Evolutionary conservation across 306 rosid genomes (phyloP), one percentile per base, ranked within the genome.

Genomic region (Cotoneaster glaucophyllus): DNA sequence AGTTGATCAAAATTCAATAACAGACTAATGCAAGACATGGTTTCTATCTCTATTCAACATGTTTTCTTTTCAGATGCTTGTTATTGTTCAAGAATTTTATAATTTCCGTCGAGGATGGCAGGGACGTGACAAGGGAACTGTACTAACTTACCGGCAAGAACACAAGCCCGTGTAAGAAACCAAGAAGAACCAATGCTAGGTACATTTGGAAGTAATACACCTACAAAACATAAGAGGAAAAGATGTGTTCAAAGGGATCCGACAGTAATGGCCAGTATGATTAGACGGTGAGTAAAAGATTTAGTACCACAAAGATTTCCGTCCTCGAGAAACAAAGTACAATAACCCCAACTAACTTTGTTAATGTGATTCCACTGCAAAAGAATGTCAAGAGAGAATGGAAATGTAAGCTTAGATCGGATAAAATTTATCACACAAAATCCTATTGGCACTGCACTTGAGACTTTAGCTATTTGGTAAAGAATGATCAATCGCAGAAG

Each of bases 151-250:
- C 98, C 45, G 98, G 97, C 83, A 95, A 89, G 87, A 92, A 96
- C 78, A 96, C 88, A 69, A 96, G 99, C 53, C 99, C 99, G 17
- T 96, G 99, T 80, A 90, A 83, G 88, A 92, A 95, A 77, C 99
- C 99, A 24, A 96, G 97, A 69, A 96, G 96, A 63, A 96, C 99
- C 82, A 96, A 79, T 15, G 99, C 86, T 77, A 96, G 84, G 80
- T 92, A 92, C 99, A 96, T 90, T 80, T 89, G 90, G 78, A 96
- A 96, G 90, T 96, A 96, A 87, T 96, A 96, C 74, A 96, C 90
- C 99, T 96, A 93, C 79, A 45, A 45, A 45, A 45, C 52, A 45
- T 45, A 45, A 13, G 52, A 45, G 52, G 52, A 45, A 45, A 45
- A 14, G 6, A 45, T 13, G 52, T 45, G 52, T 13, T 45, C 17